Conservation (phyloP, 768 basidiomycete species). For the Hericium rajendrae region DNA sequence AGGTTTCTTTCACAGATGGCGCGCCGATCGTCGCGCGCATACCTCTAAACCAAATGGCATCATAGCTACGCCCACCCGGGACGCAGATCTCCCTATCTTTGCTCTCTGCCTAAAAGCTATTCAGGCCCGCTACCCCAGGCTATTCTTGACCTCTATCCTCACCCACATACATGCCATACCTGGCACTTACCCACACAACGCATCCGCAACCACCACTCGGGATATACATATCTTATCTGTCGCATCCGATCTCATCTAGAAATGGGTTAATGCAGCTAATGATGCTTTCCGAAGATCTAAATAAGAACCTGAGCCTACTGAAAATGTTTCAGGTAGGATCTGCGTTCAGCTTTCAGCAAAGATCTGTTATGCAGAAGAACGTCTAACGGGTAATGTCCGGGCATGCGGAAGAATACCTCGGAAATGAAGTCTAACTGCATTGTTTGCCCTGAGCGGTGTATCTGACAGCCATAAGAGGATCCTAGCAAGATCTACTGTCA, state of each 20-base stretch:
- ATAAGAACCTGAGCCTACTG: neutral
- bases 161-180: neutral
- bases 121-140: neutral
- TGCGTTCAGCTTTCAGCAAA: neutral
- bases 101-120: neutral
- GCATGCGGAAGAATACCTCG: neutral
- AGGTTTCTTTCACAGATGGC: neutral
- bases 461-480: too few relatives aligned
- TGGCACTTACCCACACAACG: neutral
- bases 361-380: neutral
- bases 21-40: slow-evolving; percentile 1
- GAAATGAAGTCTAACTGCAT: neutral
- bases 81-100: neutral
- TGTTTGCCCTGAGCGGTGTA: neutral
- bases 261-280: neutral
- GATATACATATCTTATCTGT: neutral
- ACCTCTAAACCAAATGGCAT: neutral
- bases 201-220: neutral
- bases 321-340: neutral
- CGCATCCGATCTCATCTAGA: neutral
- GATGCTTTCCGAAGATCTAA: neutral
- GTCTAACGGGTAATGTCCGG: neutral
- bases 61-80: neutral
- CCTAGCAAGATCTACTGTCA: too few relatives aligned
- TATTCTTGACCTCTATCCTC: neutral